Evolutionary conservation across 2,329 filamentous ascomycete species (phyloP).

Genomic region (Aureobasidium uvarum): DNA sequence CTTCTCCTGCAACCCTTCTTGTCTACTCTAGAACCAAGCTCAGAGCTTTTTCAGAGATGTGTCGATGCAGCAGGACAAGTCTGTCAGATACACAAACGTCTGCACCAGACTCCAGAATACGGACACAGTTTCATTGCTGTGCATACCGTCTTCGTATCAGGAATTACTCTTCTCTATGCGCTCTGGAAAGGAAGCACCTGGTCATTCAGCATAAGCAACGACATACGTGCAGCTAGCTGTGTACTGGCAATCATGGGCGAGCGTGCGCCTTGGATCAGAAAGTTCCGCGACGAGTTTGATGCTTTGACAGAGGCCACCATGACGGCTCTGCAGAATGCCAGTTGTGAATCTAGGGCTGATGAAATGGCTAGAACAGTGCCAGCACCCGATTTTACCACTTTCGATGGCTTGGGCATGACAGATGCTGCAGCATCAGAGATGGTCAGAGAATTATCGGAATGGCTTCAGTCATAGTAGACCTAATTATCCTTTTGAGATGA

Average conservation of each 20-base stretch:
- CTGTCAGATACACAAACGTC: slow-evolving; percentile 16
- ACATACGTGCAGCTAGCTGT: slow-evolving; percentile 9
- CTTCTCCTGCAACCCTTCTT: slow-evolving; percentile 13
- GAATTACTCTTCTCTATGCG: slow-evolving; percentile 7
- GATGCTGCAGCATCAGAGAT: not conserved
- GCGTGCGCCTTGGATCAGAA: slow-evolving; percentile 11
- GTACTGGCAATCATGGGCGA: slow-evolving; percentile 14
- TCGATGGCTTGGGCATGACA: not conserved
- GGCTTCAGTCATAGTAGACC: not conserved
- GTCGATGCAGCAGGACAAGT: slow-evolving; percentile 10
- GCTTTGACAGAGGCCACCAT: slow-evolving; percentile 9
- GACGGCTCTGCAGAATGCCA: not conserved
- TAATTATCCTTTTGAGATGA: too few species aligned
- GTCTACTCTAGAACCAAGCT: not conserved
- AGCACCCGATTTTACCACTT: not conserved
- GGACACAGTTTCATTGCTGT: slow-evolving; percentile 15
- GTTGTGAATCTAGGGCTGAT: not conserved
- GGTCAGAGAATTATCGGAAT: slow-evolving; percentile 3
- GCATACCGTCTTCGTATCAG: slow-evolving; percentile 8
- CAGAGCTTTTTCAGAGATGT: slow-evolving; percentile 1
- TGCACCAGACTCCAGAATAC: slow-evolving; percentile 11
- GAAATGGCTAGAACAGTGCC: not conserved
- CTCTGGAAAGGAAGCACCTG: not conserved
- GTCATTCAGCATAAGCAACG: slow-evolving; percentile 12
- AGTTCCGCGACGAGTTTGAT: slow-evolving; percentile 10